A percentile compares a stretch with the other conserved stretches of the same genome.
These are phyloP conservation scores for Trichophyton schoenleinii DNA, from an alignment of 2,329 filamentous ascomycete genomes.

Conservation along the genomic window DNA sequence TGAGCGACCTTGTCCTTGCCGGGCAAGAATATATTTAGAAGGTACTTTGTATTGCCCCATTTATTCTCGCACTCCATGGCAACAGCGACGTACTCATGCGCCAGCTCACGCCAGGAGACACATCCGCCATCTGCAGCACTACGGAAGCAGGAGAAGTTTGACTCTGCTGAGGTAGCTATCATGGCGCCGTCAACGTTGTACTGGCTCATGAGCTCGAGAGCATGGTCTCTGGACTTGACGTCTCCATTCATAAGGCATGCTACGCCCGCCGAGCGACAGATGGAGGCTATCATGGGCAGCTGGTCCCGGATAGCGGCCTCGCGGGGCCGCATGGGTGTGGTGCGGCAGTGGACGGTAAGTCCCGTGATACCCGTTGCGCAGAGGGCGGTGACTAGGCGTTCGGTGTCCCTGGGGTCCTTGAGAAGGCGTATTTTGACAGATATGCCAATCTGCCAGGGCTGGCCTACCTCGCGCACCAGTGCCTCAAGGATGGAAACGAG, in stretches of 20 bases:
- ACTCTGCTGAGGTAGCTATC: constrained; percentile 89
- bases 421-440: constrained; percentile 93
- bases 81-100: constrained; percentile 59
- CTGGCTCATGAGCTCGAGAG: constrained; percentile 56
- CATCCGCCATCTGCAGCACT: constrained; percentile 54
- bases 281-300: constrained; percentile 64
- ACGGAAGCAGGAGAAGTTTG: constrained; percentile 81
- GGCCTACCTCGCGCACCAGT: constrained; percentile 64
- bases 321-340: constrained; percentile 84
- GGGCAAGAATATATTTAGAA: constrained; percentile 73
- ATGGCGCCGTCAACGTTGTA: constrained; percentile 88
- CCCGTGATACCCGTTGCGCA: constrained; percentile 82
- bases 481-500: constrained; percentile 72
- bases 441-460: constrained; percentile 75
- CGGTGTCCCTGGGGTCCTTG: constrained; percentile 62
- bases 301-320: constrained; percentile 79
- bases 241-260: constrained; percentile 95
- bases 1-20: constrained; percentile 58
- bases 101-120: constrained; percentile 63
- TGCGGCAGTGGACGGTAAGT: constrained; percentile 88
- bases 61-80: constrained; percentile 70
- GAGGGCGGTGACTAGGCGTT: constrained; percentile 62
- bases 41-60: constrained; percentile 86
- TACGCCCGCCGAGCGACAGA: constrained; percentile 75
- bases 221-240: constrained; percentile 63